Base-by-base conservation (phyloP, 2,329 filamentous ascomycete species). In the Pseudonectria foliicola region DNA sequence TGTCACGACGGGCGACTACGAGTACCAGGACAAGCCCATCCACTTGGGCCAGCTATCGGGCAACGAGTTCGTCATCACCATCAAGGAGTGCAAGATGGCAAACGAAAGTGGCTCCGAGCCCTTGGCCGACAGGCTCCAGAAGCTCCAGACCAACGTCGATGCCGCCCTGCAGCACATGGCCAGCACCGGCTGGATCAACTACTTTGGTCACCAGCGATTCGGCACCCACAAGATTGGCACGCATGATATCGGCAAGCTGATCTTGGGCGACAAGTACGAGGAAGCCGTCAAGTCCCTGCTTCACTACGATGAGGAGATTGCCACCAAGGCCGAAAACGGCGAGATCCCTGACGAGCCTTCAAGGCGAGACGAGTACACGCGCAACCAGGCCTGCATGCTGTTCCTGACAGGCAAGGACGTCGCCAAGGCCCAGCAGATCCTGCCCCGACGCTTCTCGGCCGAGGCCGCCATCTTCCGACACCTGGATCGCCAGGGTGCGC, bases 181-280 rank as follows among this genome's bases (percentile, higher is more conserved):
- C 35, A 64, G 77, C 28, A 73, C 81, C 29, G 92, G 92, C 3
- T 98, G 93, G 68, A 80, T 98, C 62, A 98, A 98, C 63, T 98
- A 96, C 65, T 98, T 89, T 54, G 92, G 92, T 7, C 77, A 96
- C n/a, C 92, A 98, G 63, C 80, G 92, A 15, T 98, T 98, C 52
- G 92, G 92, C 18, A 90, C 88, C 0, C 90, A 92, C 59, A 68
- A 78, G 18, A 82, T 85, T 10, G 84, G 88, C 24, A 98, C 92
- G 1, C 87, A 96, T 53, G 74, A 81, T 27, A 69, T 95, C 32
- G 92, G 92, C 31, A 77, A 82, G 55, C 81, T 85, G 57, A 88
- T 98, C 55, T 71, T 98, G 1, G 75, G 85, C 47, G 82, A 77
- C 21, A 79, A 95, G 52, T 88, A 88, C 48, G 73, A 89, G 54